phyloP scores from a whole-genome alignment of 2,329 filamentous ascomycete genomes.

The Anisogramma anomala region DNA sequence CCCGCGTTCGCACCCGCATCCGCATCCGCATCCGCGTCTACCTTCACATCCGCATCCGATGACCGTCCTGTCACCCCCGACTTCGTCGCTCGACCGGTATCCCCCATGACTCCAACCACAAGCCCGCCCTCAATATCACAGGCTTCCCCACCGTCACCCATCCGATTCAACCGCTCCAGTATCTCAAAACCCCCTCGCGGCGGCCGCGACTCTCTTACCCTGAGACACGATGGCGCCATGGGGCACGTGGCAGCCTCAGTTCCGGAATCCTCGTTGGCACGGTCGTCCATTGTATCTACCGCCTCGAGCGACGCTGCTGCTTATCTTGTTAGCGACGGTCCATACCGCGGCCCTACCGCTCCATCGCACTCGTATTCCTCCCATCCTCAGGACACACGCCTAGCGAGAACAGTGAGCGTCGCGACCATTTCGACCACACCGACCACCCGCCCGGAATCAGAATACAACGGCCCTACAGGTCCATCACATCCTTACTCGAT shows the following conservation, averaged over 20 bases:
- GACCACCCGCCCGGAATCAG: constrained; percentile 23
- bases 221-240: constrained; percentile 40
- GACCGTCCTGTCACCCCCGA: not conserved
- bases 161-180: constrained; percentile 37
- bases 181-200: constrained; percentile 40
- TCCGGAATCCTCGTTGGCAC: constrained; percentile 11
- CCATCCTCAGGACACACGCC: constrained; percentile 68
- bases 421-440: constrained; percentile 37
- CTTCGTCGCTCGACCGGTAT: constrained; percentile 1
- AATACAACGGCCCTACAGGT: constrained; percentile 48
- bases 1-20: not conserved
- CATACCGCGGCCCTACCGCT: constrained; percentile 57
- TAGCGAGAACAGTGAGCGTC: constrained; percentile 60
- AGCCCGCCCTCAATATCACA: not conserved
- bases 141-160: not conserved
- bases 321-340: constrained; percentile 41
- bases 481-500: constrained; percentile 78
- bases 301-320: constrained; percentile 27
- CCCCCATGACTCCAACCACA: not conserved
- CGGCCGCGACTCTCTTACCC: constrained; percentile 37
- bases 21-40: not conserved
- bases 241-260: constrained; percentile 18
- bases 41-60: not conserved
- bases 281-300: constrained; percentile 25
- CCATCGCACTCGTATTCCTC: constrained; percentile 78